Evolutionary conservation across 495 filamentous ascomycete species (phyloP).

Genomic region (Cercophora sp.): DNA sequence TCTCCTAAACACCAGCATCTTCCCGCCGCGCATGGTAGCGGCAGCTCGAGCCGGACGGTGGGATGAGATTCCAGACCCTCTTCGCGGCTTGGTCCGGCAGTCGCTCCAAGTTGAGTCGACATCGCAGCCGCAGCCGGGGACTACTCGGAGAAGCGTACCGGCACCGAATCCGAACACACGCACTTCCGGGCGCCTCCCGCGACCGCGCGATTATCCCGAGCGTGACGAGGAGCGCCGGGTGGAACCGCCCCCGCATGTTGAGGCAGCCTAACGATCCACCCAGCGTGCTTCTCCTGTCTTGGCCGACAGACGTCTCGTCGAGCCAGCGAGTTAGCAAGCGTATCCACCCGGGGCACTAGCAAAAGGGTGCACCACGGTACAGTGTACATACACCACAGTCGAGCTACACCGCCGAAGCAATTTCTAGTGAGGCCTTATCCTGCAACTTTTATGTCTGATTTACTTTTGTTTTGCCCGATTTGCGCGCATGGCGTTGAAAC

Average conservation of each 20-base stretch:
- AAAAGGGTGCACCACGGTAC: too few relatives aligned
- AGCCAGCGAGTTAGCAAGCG: too few relatives aligned
- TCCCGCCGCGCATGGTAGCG: slow-evolving; percentile 38
- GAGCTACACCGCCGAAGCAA: too few relatives aligned
- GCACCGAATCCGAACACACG: not conserved
- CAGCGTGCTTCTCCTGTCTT: too few relatives aligned
- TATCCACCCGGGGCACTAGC: too few relatives aligned
- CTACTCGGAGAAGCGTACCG: not conserved
- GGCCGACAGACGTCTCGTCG: too few relatives aligned
- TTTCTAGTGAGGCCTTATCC: too few relatives aligned
- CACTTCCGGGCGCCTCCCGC: not conserved
- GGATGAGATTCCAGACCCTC: slow-evolving; percentile 47
- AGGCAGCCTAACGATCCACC: slow-evolving; percentile 8
- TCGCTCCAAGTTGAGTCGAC: slow-evolving; percentile 20
- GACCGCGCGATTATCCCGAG: too few relatives aligned
- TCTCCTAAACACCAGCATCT: slow-evolving; percentile 31
- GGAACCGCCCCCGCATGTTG: slow-evolving; percentile 4
- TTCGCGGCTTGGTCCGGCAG: slow-evolving; percentile 44
- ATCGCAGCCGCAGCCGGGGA: not conserved
- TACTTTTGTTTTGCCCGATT: too few relatives aligned
- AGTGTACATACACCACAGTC: too few relatives aligned
- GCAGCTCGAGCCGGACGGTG: slow-evolving; percentile 48
- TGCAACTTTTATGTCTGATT: too few relatives aligned
- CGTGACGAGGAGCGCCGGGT: not conserved
- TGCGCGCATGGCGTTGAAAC: too few relatives aligned